Evolutionary conservation across 2,329 filamentous ascomycete species (phyloP).

Genomic region (Penicillium thymicola): DNA sequence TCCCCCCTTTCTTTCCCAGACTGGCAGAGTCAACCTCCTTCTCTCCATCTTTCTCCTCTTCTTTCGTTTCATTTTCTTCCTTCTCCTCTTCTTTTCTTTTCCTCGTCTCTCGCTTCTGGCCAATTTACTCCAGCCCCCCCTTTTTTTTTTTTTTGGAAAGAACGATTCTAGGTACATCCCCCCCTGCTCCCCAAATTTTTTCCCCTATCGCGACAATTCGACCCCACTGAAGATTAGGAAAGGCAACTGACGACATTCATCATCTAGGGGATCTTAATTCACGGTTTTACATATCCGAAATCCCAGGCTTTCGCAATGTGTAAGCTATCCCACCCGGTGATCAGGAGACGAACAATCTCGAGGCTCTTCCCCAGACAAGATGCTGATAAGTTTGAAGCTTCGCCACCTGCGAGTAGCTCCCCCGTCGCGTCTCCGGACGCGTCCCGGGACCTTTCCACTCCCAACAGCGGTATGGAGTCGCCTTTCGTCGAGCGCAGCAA

Average conservation of each 20-base stretch:
- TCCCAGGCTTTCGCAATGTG: constrained; percentile 35
- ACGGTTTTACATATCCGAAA: constrained; percentile 23
- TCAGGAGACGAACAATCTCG: neutral
- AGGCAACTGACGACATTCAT: constrained; percentile 17
- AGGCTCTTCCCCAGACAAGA: constrained; percentile 11
- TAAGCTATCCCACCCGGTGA: constrained; percentile 28
- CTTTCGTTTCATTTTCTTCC: constrained; percentile 27
- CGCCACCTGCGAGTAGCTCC: constrained; percentile 33
- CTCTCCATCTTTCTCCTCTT: constrained; percentile 18
- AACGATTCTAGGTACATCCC: constrained; percentile 16
- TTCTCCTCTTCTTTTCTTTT: constrained; percentile 15
- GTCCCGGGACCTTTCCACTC: constrained; percentile 37
- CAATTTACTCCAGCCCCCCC: constrained; percentile 10
- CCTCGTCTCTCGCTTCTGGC: constrained; percentile 22
- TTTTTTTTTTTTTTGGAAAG: constrained; percentile 8
- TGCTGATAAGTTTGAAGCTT: constrained; percentile 32
- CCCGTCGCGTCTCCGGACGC: constrained; percentile 34
- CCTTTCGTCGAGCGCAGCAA: constrained; percentile 59
- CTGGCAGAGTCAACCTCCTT: constrained; percentile 19
- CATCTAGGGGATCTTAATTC: constrained; percentile 29
- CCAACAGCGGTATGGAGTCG: constrained; percentile 51
- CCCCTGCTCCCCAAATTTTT: constrained; percentile 12
- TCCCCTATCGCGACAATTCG: constrained; percentile 8
- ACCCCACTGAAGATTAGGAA: constrained; percentile 9
- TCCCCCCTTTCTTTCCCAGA: constrained; percentile 34